phyloP scores from a whole-genome alignment of 208 protist species.

The Herpetomonas samuelpessoai region DNA sequence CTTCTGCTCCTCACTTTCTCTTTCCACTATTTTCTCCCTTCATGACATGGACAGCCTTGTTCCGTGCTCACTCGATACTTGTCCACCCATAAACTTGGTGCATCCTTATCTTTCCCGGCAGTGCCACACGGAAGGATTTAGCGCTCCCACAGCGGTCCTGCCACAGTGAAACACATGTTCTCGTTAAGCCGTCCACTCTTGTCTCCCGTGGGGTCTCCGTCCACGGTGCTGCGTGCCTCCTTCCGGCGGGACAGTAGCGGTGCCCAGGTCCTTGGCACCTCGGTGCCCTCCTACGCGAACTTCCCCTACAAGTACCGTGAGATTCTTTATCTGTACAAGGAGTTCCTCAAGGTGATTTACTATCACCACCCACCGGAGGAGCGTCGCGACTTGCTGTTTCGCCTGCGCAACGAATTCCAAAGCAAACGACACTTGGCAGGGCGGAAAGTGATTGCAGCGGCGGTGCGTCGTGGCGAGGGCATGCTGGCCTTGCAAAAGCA shows the following conservation, averaged over 20 bases:
- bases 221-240: not conserved
- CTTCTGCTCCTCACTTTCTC: too few species aligned
- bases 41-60: too few species aligned
- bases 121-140: too few species aligned
- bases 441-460: constrained; percentile 58
- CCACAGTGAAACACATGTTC: not conserved
- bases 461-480: constrained; percentile 62
- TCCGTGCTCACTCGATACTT: too few species aligned
- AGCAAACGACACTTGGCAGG: constrained; percentile 61
- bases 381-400: constrained; percentile 62
- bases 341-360: constrained; percentile 83
- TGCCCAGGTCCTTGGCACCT: constrained; percentile 65
- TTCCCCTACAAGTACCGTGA: constrained; percentile 73
- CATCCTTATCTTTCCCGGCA: constrained; percentile 1
- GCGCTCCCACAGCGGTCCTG: too few species aligned
- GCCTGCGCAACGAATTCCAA: constrained; percentile 77
- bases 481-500: constrained; percentile 63
- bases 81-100: too few species aligned
- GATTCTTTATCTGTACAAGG: constrained; percentile 64
- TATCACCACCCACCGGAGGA: constrained; percentile 60
- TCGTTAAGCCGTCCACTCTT: not conserved
- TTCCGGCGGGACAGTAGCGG: not conserved
- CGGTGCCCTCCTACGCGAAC: constrained; percentile 67
- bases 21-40: too few species aligned
- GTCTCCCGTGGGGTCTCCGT: constrained; percentile 7